Conservation (phyloP, 495 filamentous ascomycete species). For the Daldinia caldariorum region DNA sequence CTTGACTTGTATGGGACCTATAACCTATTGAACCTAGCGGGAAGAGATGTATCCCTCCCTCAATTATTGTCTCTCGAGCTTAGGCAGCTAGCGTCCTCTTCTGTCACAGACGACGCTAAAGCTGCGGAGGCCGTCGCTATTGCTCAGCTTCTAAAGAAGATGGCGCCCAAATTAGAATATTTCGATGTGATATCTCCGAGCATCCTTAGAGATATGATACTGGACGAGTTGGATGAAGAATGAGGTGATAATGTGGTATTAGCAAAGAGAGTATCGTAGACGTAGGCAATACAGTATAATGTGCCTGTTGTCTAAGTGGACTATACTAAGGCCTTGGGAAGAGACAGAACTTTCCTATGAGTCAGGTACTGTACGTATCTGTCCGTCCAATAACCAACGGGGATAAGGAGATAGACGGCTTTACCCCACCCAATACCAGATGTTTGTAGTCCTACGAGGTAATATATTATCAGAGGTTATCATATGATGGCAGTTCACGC, state of each 20-base stretch:
- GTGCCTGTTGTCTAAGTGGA: too few relatives aligned
- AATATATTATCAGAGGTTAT: not conserved
- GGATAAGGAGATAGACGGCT: not conserved
- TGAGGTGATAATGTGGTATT: too few relatives aligned
- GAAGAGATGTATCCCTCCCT: not conserved
- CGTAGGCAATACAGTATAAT: too few relatives aligned
- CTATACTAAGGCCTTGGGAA: too few relatives aligned
- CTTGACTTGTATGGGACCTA: constrained; percentile 4
- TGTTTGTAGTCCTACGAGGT: not conserved
- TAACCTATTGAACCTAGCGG: not conserved
- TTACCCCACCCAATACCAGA: not conserved
- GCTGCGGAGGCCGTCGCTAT: not conserved
- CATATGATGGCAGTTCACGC: constrained; percentile 12
- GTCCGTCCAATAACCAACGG: too few relatives aligned
- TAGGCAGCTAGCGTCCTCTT: not conserved
- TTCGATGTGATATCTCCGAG: not conserved
- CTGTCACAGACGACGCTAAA: not conserved
- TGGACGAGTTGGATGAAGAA: not conserved
- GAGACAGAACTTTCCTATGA: too few relatives aligned
- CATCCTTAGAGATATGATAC: not conserved
- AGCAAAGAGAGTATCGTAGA: too few relatives aligned
- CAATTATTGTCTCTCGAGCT: constrained; percentile 4
- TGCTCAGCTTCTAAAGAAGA: constrained; percentile 1
- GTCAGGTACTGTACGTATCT: too few relatives aligned
- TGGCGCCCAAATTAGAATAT: constrained; percentile 4